A percentile compares a stretch with the other conserved stretches of the same genome.
Conservation (phyloP, 805 yeast species). For the Jamesozyma hellenica region DNA sequence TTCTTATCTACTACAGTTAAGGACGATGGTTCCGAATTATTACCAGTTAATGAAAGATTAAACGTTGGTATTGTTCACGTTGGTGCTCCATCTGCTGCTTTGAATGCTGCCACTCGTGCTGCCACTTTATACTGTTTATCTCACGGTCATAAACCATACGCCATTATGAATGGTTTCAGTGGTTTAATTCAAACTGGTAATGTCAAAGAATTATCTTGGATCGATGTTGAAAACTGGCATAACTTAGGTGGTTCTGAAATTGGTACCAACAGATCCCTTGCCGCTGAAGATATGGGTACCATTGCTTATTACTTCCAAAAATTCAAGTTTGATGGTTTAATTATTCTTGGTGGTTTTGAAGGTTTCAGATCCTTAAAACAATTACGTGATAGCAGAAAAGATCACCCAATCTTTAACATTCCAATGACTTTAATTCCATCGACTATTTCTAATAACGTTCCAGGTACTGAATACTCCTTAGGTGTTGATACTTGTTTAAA, state of each 20-base stretch:
- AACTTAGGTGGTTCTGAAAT: slow-evolving; percentile 90
- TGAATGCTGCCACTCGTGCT: slow-evolving; percentile 88
- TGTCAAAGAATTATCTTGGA: slow-evolving; percentile 65
- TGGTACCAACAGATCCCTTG: slow-evolving; percentile 88
- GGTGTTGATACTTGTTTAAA: slow-evolving; percentile 96
- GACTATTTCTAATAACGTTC: slow-evolving; percentile 93
- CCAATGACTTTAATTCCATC: slow-evolving; percentile 94
- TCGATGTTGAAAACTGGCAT: slow-evolving; percentile 82
- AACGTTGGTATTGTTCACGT: slow-evolving; percentile 81
- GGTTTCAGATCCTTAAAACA: slow-evolving; percentile 83
- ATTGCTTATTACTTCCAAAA: slow-evolving; percentile 90
- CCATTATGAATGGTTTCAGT: slow-evolving; percentile 86
- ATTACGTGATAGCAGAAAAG: slow-evolving; percentile 61
- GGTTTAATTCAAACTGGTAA: slow-evolving; percentile 88
- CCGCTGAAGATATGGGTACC: slow-evolving; percentile 76
- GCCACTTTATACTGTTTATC: slow-evolving; percentile 82
- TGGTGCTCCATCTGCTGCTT: slow-evolving; percentile 96
- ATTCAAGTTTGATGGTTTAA: slow-evolving; percentile 75
- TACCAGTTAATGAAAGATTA: slow-evolving; percentile 53
- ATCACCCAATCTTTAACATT: slow-evolving; percentile 85
- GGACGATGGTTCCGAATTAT: slow-evolving; percentile 49
- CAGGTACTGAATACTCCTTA: slow-evolving; percentile 95
- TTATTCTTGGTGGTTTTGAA: slow-evolving; percentile 93
- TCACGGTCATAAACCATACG: slow-evolving; percentile 81
- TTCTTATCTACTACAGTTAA: slow-evolving; percentile 60